These are phyloP conservation scores for Isatis lusitanica DNA, from an alignment of 441 rosid species.

Conservation along the genomic window DNA sequence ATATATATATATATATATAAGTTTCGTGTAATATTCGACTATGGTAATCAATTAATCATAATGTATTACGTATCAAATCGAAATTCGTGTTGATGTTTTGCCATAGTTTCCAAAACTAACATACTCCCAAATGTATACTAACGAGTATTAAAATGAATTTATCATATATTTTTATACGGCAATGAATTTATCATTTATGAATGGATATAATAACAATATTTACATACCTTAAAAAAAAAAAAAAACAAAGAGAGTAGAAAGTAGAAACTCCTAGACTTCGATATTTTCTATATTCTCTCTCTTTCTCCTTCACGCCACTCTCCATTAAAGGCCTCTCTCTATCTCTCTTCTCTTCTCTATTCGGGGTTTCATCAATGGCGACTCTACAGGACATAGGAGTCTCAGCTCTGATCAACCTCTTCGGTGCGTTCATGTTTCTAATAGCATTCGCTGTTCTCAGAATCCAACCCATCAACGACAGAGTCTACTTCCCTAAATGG, in stretches of 20 bases:
- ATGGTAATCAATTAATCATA: too few relatives aligned
- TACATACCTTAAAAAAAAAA: not conserved
- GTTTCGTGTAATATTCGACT: not conserved
- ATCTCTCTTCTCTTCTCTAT: not conserved
- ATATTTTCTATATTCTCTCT: slow-evolving; percentile 13
- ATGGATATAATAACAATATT: not conserved
- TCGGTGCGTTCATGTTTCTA: slow-evolving; percentile 70
- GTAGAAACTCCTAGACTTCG: slow-evolving; percentile 14
- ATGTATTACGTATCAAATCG: too few relatives aligned
- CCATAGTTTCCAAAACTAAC: not conserved
- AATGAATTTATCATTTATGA: not conserved
- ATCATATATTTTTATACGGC: too few relatives aligned
- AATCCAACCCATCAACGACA: slow-evolving; percentile 89
- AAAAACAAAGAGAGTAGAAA: not conserved
- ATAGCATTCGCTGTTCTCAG: slow-evolving; percentile 88
- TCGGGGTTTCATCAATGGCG: slow-evolving; percentile 53
- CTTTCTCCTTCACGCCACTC: slow-evolving; percentile 19
- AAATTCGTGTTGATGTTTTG: not conserved
- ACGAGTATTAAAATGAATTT: not conserved
- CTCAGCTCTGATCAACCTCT: slow-evolving; percentile 83
- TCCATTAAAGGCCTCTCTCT: not conserved
- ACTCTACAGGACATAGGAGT: slow-evolving; percentile 86
- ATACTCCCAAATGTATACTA: not conserved
- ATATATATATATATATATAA: too few relatives aligned
- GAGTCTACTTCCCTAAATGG: slow-evolving; percentile 94